phyloP scores from a whole-genome alignment of 257 asterid species.

The Orobanche coerulescens region DNA sequence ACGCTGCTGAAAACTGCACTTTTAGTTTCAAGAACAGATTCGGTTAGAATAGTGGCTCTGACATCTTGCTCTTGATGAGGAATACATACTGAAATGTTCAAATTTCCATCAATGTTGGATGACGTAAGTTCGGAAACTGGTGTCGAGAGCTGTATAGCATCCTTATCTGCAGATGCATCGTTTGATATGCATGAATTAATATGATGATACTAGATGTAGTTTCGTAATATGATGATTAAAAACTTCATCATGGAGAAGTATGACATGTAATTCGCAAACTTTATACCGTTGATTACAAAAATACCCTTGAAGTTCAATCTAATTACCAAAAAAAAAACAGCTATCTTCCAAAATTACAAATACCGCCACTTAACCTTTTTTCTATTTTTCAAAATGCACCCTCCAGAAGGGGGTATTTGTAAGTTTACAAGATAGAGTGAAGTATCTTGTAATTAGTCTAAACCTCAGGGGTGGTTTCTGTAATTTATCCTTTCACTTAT shows the following conservation, averaged over 20 bases:
- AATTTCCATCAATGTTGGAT: conserved; percentile 26
- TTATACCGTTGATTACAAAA: not conserved
- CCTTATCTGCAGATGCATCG: conserved; percentile 35
- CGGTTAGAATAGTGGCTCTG: conserved; percentile 25
- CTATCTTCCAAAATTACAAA: not conserved
- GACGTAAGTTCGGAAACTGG: conserved; percentile 24
- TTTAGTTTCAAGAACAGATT: conserved; percentile 28
- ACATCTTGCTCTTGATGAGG: conserved; percentile 38
- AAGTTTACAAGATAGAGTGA: no score
- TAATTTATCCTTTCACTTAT: not conserved
- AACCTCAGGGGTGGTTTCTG: not conserved
- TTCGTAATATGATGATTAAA: not conserved
- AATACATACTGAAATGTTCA: conserved; percentile 30
- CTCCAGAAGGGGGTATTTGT: not conserved
- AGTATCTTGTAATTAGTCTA: no score
- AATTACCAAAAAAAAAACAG: not conserved
- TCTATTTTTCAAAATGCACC: not conserved
- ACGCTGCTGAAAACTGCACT: conserved; percentile 22
- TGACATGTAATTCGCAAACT: no score
- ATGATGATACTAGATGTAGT: not conserved
- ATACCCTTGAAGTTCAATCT: not conserved
- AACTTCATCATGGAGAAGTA: conserved; percentile 6
- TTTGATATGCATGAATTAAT: conserved; percentile 14
- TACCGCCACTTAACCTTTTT: not conserved
- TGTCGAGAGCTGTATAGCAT: conserved; percentile 20